Conservation (phyloP, 1,139 yeast species). For the Hyphopichia khmerensis region DNA sequence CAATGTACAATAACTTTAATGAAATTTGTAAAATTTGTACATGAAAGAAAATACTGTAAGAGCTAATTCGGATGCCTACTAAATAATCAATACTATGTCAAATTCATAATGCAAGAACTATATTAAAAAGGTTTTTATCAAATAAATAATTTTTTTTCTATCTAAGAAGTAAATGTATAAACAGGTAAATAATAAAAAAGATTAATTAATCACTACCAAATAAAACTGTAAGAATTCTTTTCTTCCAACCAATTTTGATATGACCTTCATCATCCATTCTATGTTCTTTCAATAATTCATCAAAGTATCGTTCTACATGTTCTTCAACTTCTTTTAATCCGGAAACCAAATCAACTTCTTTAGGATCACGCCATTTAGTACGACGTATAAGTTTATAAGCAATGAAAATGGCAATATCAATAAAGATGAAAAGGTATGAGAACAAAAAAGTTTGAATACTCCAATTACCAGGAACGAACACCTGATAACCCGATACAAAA, state of each 20-base stretch:
- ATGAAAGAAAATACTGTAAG: too few relatives aligned
- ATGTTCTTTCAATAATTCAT: conserved; percentile 12
- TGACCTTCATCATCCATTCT: conserved; percentile 14
- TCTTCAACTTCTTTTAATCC: conserved; percentile 23
- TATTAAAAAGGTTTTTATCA: too few relatives aligned
- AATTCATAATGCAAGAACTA: too few relatives aligned
- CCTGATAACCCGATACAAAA: conserved; percentile 64
- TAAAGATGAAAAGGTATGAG: conserved; percentile 65
- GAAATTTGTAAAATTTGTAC: too few relatives aligned
- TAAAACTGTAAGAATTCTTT: conserved; percentile 13
- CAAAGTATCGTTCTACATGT: conserved; percentile 42
- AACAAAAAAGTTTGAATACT: conserved; percentile 58
- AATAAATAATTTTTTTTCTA: too few relatives aligned
- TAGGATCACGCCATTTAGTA: conserved; percentile 50
- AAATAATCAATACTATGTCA: too few relatives aligned
- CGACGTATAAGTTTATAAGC: conserved; percentile 56
- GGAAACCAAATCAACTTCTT: conserved; percentile 34
- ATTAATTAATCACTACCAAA: conserved; percentile 20
- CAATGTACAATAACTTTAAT: too few relatives aligned
- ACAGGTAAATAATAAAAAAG: too few relatives aligned
- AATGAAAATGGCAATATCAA: conserved; percentile 56
- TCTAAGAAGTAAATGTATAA: too few relatives aligned
- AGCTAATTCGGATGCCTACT: too few relatives aligned
- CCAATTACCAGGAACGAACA: conserved; percentile 69
- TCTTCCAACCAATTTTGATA: conserved; percentile 10